Percentiles rank a stretch among this genome's conserved stretches.
These are phyloP conservation scores for Colletotrichum siamense DNA, from an alignment of 2,329 filamentous ascomycete genomes.

Conservation along the genomic window DNA sequence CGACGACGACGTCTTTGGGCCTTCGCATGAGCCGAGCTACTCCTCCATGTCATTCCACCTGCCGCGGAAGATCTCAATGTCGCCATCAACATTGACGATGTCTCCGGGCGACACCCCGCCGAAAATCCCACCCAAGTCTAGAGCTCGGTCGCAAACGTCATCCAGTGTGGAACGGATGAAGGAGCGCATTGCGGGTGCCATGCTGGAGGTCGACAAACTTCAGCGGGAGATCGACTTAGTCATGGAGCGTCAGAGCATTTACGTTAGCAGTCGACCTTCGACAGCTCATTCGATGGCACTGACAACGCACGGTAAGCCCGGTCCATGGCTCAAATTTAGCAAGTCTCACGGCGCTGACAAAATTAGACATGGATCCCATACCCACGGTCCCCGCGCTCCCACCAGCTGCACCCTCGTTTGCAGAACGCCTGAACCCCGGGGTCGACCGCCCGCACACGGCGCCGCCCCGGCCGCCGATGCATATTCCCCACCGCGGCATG, in stretches of 20 bases:
- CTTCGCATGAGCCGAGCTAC: constrained; percentile 48
- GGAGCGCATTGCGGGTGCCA: constrained; percentile 60
- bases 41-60: constrained; percentile 63
- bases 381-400: constrained; percentile 64
- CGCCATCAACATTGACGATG: constrained; percentile 29
- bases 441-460: constrained; percentile 39
- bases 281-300: constrained; percentile 49
- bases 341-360: constrained; percentile 10
- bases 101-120: constrained; percentile 35
- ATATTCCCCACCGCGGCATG: constrained; percentile 35
- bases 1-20: constrained; percentile 38
- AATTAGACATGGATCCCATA: constrained; percentile 54
- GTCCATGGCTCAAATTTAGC: neutral
- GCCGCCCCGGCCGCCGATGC: constrained; percentile 37
- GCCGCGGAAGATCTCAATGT: constrained; percentile 49
- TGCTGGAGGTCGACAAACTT: constrained; percentile 63
- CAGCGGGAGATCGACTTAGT: constrained; percentile 65
- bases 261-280: constrained; percentile 56
- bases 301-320: constrained; percentile 14
- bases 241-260: constrained; percentile 66
- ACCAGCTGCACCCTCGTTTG: constrained; percentile 62
- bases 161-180: constrained; percentile 57
- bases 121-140: constrained; percentile 50
- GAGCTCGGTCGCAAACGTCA: constrained; percentile 49
- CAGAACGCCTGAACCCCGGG: constrained; percentile 55